Conservation (phyloP, 495 filamentous ascomycete species). For the Saxispiralis lemnorum region DNA sequence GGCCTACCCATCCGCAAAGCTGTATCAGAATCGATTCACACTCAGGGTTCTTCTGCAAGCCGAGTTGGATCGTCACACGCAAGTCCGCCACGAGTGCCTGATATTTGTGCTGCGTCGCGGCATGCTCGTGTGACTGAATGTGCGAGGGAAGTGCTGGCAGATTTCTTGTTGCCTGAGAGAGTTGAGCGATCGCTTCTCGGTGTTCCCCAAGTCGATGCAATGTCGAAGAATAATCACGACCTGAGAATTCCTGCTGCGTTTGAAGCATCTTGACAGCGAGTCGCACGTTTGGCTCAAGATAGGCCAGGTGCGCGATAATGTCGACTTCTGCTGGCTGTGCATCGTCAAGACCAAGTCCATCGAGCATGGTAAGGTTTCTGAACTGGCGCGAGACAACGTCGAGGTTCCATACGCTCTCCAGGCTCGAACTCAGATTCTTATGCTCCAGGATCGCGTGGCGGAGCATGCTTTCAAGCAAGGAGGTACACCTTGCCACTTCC, state of each 20-base stretch:
- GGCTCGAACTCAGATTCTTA: slow-evolving; percentile 26
- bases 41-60: neutral
- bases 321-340: too few species aligned
- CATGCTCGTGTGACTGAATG: too few species aligned
- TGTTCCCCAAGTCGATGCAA: too few species aligned
- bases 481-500: slow-evolving; percentile 59
- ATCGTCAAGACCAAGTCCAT: neutral
- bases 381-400: neutral
- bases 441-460: slow-evolving; percentile 52
- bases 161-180: too few species aligned
- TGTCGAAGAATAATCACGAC: neutral
- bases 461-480: slow-evolving; percentile 67
- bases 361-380: neutral
- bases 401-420: neutral
- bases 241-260: neutral
- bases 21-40: neutral
- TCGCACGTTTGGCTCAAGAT: neutral
- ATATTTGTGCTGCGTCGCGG: too few species aligned
- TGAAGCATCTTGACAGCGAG: neutral
- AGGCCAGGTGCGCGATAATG: neutral
- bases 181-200: too few species aligned
- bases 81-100: too few species aligned
- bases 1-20: neutral
- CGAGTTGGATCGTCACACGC: too few species aligned
- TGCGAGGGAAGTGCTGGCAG: too few species aligned